Evolutionary conservation across 495 filamentous ascomycete genomes (phyloP).

Genomic region (Aspergillus ostianus): DNA sequence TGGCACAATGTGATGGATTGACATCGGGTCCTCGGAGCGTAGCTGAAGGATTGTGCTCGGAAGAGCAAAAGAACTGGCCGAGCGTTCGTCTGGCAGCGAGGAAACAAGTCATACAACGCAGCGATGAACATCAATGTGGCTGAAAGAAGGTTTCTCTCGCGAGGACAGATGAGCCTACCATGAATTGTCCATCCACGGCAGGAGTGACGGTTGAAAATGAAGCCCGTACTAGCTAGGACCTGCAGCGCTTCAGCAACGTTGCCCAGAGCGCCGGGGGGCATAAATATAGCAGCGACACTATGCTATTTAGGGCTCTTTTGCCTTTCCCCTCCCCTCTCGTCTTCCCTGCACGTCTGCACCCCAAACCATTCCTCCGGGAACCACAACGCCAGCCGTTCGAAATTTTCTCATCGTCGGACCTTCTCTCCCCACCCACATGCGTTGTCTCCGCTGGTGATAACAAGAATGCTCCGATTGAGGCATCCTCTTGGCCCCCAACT

Average conservation of each 20-base stretch:
- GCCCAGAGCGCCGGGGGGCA: neutral
- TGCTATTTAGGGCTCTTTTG: neutral
- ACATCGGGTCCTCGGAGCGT: neutral
- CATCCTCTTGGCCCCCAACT: slow-evolving; percentile 10
- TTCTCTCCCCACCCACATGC: neutral
- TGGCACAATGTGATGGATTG: neutral
- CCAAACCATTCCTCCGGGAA: slow-evolving; percentile 6
- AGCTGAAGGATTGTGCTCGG: neutral
- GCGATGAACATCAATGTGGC: neutral
- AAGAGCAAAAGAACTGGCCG: neutral
- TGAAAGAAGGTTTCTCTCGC: neutral
- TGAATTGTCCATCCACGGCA: neutral
- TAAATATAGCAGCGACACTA: neutral
- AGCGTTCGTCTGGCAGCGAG: neutral
- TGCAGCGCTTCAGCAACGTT: neutral
- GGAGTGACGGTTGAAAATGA: neutral
- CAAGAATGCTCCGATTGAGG: slow-evolving; percentile 1
- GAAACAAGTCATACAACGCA: neutral
- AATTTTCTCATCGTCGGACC: neutral
- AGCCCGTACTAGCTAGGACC: neutral
- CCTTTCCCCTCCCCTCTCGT: neutral
- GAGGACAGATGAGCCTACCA: neutral
- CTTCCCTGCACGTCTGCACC: slow-evolving; percentile 6
- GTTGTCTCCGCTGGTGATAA: neutral
- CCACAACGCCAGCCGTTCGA: neutral